These are phyloP conservation scores for Lichtheimia ramosa DNA, from an alignment of 371 early-diverging fungal species.

Conservation along the genomic window DNA sequence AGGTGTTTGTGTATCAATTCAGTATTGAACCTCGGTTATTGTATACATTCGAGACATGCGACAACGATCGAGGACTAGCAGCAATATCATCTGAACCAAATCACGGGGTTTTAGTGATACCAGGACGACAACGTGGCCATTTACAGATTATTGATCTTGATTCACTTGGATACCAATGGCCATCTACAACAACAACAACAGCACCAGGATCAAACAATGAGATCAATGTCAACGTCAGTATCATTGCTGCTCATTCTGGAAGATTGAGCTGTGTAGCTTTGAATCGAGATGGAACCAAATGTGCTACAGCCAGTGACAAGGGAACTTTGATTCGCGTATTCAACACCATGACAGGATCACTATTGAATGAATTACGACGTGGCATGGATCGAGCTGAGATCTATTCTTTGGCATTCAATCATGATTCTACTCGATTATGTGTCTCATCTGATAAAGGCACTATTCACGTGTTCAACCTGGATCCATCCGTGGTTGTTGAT, in stretches of 20 bases:
- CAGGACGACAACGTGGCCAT: conserved; percentile 81
- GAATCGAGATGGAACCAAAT: conserved; percentile 73
- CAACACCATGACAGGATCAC: conserved; percentile 71
- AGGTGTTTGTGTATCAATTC: conserved; percentile 85
- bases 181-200: conserved; percentile 4
- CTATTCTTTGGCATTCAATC: conserved; percentile 83
- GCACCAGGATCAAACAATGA: conserved; percentile 10
- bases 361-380: conserved; percentile 85
- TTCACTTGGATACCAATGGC: conserved; percentile 44
- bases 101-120: conserved; percentile 71
- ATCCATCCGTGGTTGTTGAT: conserved; percentile 47
- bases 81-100: conserved; percentile 63
- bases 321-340: conserved; percentile 93
- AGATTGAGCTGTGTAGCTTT: conserved; percentile 76
- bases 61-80: conserved; percentile 78
- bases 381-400: conserved; percentile 92
- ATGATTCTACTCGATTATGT: conserved; percentile 74
- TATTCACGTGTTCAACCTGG: conserved; percentile 91
- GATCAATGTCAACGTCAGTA: conserved; percentile 62
- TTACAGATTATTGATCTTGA: conserved; percentile 85
- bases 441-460: conserved; percentile 94
- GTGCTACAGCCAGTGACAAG: conserved; percentile 84
- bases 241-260: conserved; percentile 86
- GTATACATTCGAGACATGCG: conserved; percentile 82
- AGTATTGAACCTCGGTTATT: conserved; percentile 68